Base-by-base conservation (phyloP, 306 rosid genomes). In the Inga oerstediana region DNA sequence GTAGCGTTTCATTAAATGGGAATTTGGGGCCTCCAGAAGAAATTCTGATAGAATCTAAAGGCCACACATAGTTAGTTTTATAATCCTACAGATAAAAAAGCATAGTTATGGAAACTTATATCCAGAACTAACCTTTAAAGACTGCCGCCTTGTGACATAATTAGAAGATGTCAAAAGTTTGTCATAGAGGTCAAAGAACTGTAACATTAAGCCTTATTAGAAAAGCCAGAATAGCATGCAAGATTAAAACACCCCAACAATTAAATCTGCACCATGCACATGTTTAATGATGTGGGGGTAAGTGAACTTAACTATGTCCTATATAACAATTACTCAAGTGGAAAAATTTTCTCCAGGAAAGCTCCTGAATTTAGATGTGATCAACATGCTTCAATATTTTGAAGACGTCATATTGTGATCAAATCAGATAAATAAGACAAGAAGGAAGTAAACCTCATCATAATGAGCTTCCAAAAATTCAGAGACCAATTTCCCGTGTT, bases 81-180 rank as follows among this genome's bases (percentile, higher is more conserved):
- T 72, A 78, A 83, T 79, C 79, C 48, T 16, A 52, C 15, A 61
- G 27, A 80, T 72, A 24, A 68, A 75, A 82, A 58, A 39, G 49
- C 20, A 30, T 69, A 85, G 19, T 58, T 58, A 59, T 51, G 19
- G 72, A 81, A 80, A 70, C 75, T 32, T 74, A 37, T 68, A 46
- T 73, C n/a, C 46, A 79, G 77, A 89, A 87, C 89, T 67, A 41
- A 96, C 99, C 99, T 96, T 96, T 85, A 96, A 89, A 77, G 99
- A 96, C 78, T 94, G 99, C 84, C 98, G 91, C 87, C 97, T 92
- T 74, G 99, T 96, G 83, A 96, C 99, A 79, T 96, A 96, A 89
- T 94, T 96, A 77, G 98, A 56, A 84, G 99, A 96, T 51, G 88
- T 89, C 92, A 96, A 86, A 79, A 96, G 94, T 51, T 77, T 91